A percentile compares a stretch with the other conserved stretches of the same genome.
phyloP scores from a whole-genome alignment of 306 rosid genomes.

The Trifolium pratense region DNA sequence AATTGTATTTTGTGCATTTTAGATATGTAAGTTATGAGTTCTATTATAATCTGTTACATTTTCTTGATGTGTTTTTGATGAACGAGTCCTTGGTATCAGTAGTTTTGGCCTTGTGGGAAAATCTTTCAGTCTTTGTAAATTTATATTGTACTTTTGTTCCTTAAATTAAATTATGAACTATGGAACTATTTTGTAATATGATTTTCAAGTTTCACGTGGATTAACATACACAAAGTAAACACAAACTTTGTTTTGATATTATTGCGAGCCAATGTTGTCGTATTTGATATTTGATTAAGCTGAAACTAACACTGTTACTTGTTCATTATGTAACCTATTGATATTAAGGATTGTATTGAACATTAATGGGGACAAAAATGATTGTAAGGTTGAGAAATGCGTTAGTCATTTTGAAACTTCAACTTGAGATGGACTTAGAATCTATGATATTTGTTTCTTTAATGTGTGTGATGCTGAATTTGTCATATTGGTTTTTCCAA shows the following conservation, averaged over 20 bases:
- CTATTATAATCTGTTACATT: slow-evolving; percentile 6
- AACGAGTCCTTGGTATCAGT: not conserved
- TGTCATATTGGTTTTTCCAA: slow-evolving; percentile 30
- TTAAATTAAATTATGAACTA: slow-evolving; percentile 16
- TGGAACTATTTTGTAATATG: slow-evolving; percentile 16
- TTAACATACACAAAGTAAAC: not conserved
- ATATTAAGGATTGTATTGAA: not conserved
- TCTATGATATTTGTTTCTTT: slow-evolving; percentile 11
- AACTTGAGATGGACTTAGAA: slow-evolving; percentile 17
- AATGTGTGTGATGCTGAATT: slow-evolving; percentile 33
- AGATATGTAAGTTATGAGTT: not conserved
- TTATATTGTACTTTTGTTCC: slow-evolving; percentile 16
- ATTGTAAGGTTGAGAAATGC: not conserved
- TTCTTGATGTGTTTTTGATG: slow-evolving; percentile 15
- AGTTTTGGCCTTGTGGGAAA: not conserved
- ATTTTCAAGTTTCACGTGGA: not conserved
- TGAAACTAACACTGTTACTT: not conserved
- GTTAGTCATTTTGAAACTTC: not conserved
- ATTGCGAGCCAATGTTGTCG: slow-evolving; percentile 16
- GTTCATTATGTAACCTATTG: not conserved
- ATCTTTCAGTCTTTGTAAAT: slow-evolving; percentile 8
- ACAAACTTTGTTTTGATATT: slow-evolving; percentile 1
- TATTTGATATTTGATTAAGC: slow-evolving; percentile 9
- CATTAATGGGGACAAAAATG: not conserved
- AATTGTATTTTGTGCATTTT: slow-evolving; percentile 3